These are phyloP conservation scores for Coniosporium uncinatum DNA, from an alignment of 2,329 filamentous ascomycete species.

Conservation along the genomic window DNA sequence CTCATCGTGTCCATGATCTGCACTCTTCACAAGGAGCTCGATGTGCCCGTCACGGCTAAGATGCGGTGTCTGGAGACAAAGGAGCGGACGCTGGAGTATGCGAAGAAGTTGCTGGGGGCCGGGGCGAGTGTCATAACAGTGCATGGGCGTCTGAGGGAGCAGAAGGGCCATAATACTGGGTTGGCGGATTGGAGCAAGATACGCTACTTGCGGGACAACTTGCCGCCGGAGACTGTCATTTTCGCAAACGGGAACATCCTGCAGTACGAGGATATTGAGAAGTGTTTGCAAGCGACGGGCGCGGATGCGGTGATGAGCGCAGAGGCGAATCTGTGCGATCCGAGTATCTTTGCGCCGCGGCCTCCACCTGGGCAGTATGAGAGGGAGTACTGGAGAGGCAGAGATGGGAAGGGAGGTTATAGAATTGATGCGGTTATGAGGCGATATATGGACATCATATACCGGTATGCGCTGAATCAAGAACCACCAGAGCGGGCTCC, in stretches of 20 bases:
- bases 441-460: constrained; percentile 86
- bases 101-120: constrained; percentile 77
- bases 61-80: constrained; percentile 84
- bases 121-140: constrained; percentile 93
- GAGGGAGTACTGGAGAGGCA: constrained; percentile 82
- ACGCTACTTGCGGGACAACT: constrained; percentile 71
- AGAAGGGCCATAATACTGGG: constrained; percentile 95
- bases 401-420: constrained; percentile 76
- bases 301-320: constrained; percentile 95
- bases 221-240: constrained; percentile 84
- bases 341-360: constrained; percentile 71
- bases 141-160: constrained; percentile 82
- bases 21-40: constrained; percentile 71
- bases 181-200: constrained; percentile 90
- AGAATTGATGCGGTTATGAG: constrained; percentile 83
- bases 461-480: constrained; percentile 65
- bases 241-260: constrained; percentile 97
- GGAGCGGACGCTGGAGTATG: constrained; percentile 85
- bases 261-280: constrained; percentile 69
- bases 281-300: constrained; percentile 76
- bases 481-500: constrained; percentile 63
- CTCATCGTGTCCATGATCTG: constrained; percentile 80
- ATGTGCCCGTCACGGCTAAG: constrained; percentile 89
- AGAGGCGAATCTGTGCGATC: constrained; percentile 91
- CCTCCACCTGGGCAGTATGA: constrained; percentile 60